These are phyloP conservation scores for Ceratocystis variospora DNA, from an alignment of 2,329 filamentous ascomycete genomes.

Conservation along the genomic window DNA sequence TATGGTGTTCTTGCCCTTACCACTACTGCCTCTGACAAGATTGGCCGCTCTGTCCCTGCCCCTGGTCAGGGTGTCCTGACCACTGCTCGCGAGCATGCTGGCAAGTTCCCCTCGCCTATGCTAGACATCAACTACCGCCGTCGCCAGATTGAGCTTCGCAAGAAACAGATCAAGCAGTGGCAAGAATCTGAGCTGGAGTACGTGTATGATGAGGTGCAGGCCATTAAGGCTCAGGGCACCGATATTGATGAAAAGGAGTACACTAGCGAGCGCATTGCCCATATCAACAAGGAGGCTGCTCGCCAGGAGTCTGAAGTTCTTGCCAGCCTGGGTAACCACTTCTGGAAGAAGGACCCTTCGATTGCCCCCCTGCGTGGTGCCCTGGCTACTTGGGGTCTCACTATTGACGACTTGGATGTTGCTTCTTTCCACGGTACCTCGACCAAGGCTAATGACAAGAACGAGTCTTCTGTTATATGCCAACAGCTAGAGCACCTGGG, in stretches of 20 bases:
- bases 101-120: slow-evolving; percentile 88
- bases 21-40: slow-evolving; percentile 96
- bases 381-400: slow-evolving; percentile 93
- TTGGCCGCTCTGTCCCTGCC: slow-evolving; percentile 90
- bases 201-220: slow-evolving; percentile 79
- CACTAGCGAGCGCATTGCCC: slow-evolving; percentile 65
- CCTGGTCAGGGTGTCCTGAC: slow-evolving; percentile 95
- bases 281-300: slow-evolving; percentile 73
- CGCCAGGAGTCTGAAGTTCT: slow-evolving; percentile 90
- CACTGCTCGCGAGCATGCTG: slow-evolving; percentile 76
- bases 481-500: slow-evolving; percentile 91
- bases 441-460: slow-evolving; percentile 98
- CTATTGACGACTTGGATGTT: slow-evolving; percentile 86
- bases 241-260: slow-evolving; percentile 74
- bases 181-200: slow-evolving; percentile 90
- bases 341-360: slow-evolving; percentile 91
- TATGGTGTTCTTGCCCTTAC: slow-evolving; percentile 89
- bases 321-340: slow-evolving; percentile 88
- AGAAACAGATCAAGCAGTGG: slow-evolving; percentile 91
- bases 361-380: slow-evolving; percentile 94
- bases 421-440: slow-evolving; percentile 99
- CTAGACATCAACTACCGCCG: slow-evolving; percentile 96
- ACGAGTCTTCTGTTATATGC: slow-evolving; percentile 94
- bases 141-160: slow-evolving; percentile 84
- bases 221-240: slow-evolving; percentile 67